These are phyloP conservation scores for Colletotrichum agaves DNA, from an alignment of 2,329 filamentous ascomycete species.

Conservation along the genomic window DNA sequence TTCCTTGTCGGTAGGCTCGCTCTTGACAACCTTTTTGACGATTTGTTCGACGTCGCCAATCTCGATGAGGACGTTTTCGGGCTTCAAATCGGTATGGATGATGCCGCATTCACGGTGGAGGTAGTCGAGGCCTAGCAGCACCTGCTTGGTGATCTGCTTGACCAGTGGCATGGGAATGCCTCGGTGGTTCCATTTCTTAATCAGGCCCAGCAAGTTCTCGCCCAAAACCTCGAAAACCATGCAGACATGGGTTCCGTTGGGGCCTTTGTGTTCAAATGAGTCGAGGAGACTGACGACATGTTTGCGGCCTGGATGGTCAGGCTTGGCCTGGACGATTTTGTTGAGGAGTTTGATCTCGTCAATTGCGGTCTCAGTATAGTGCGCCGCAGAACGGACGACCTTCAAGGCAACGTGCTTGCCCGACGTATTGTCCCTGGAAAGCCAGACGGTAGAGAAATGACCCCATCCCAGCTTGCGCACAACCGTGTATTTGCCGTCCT, in stretches of 20 bases:
- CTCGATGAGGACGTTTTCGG: slow-evolving; percentile 98
- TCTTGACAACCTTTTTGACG: slow-evolving; percentile 94
- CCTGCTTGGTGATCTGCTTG: slow-evolving; percentile 99
- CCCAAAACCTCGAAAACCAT: slow-evolving; percentile 99
- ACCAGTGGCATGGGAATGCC: slow-evolving; percentile 96
- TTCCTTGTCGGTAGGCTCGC: slow-evolving; percentile 78
- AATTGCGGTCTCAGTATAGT: slow-evolving; percentile 98
- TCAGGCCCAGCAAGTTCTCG: slow-evolving; percentile 92
- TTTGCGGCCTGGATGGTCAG: slow-evolving; percentile 90
- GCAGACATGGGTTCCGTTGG: slow-evolving; percentile 95
- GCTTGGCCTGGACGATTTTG: slow-evolving; percentile 95
- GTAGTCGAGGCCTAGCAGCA: slow-evolving; percentile 93
- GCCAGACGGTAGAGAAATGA: slow-evolving; percentile 97
- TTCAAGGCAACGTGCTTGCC: slow-evolving; percentile 97
- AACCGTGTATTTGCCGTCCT: slow-evolving; percentile 95
- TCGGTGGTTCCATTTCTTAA: slow-evolving; percentile 98
- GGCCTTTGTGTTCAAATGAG: slow-evolving; percentile 97
- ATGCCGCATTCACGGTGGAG: slow-evolving; percentile 98
- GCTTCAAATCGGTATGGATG: slow-evolving; percentile 97
- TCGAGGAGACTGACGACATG: slow-evolving; percentile 97
- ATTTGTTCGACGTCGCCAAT: slow-evolving; percentile 99
- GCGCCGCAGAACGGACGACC: slow-evolving; percentile 95
- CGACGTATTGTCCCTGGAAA: slow-evolving; percentile 83
- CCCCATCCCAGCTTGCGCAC: slow-evolving; percentile 98
- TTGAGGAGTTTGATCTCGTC: slow-evolving; percentile 99